These are phyloP conservation scores for Aureobasidium sp. DNA, from an alignment of 2,329 filamentous ascomycete genomes.

Conservation along the genomic window DNA sequence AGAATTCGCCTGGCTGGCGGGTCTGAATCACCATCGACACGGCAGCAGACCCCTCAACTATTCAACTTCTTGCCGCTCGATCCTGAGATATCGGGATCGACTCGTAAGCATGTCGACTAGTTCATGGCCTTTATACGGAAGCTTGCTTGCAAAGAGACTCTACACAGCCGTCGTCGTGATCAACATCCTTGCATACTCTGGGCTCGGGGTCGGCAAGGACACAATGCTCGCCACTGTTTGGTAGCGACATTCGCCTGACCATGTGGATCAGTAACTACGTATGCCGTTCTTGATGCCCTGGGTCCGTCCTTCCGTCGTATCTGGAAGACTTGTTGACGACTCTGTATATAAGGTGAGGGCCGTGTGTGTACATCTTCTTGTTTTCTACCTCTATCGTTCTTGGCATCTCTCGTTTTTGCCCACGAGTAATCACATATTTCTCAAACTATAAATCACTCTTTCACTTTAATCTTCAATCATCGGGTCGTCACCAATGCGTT, in stretches of 20 bases:
- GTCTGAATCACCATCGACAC: too few relatives aligned
- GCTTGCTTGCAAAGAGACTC: background rate
- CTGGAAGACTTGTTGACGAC: background rate
- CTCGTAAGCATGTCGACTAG: background rate
- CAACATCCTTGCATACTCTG: background rate
- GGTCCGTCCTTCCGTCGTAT: background rate
- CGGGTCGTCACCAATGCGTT: background rate
- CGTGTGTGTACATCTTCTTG: background rate
- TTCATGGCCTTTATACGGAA: background rate
- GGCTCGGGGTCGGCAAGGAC: background rate
- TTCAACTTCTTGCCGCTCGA: background rate
- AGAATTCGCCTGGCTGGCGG: background rate
- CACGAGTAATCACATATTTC: background rate
- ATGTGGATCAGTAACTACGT: conserved; percentile 2
- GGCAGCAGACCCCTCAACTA: too few relatives aligned
- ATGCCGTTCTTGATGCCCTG: background rate
- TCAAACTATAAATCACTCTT: background rate
- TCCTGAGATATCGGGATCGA: background rate
- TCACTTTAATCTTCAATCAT: background rate
- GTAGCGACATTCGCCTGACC: background rate
- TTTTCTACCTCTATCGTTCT: background rate
- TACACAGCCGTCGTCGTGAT: background rate
- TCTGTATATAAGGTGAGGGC: background rate
- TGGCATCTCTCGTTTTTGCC: background rate
- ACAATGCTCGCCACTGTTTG: background rate